Evolutionary conservation across 495 filamentous ascomycete species (phyloP), one percentile per base, ranked within the genome.

Genomic region (Podospora fimiseda): DNA sequence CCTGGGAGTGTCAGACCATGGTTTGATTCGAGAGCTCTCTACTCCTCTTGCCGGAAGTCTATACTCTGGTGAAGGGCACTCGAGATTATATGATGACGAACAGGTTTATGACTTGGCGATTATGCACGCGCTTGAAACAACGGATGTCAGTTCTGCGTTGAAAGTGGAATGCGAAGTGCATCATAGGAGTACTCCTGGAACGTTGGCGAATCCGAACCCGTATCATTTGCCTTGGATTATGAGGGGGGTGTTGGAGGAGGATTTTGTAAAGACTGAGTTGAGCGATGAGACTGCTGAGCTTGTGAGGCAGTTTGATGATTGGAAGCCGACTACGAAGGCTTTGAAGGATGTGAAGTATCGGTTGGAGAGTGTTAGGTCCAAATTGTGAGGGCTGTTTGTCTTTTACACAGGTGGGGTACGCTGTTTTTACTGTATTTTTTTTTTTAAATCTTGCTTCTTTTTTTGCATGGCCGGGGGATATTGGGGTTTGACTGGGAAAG

Each of bases 311-410:
- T 98, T 96, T 68, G 90, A 98, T 64, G 83, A 89, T 41, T 98
- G 93, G 93, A 89, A 86, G 63, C 93, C 93, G 7, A 75, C 75
- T 0, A 93, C 79, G 9, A 98, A 97, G 72, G 86, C 85, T 27
- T 70, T 98, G 50, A 95, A 89, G 68, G 93, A 98, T 74, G 93
- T 98, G 30, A 95, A 93, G 65, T 98, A 94, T 66, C 79, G 93
- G 58, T 72, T 98, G 38, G 93, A 98, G 75, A 91, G 87, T 7
- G 91, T 98, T 42, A 76, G 88, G 58, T 90, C 86, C 5, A 94
- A 89, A 67, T 71, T 93, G 24, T 96, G 59, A 40, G 41, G 37
- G 21, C 19, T 48, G 19, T 19, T 22, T 11, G 23, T 24, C 30
- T 9, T 50, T 20, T 8, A 16, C 24, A 21, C 15, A 14, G 9